phyloP scores from a whole-genome alignment of 257 asterid genomes.

The Jacaranda copaia region DNA sequence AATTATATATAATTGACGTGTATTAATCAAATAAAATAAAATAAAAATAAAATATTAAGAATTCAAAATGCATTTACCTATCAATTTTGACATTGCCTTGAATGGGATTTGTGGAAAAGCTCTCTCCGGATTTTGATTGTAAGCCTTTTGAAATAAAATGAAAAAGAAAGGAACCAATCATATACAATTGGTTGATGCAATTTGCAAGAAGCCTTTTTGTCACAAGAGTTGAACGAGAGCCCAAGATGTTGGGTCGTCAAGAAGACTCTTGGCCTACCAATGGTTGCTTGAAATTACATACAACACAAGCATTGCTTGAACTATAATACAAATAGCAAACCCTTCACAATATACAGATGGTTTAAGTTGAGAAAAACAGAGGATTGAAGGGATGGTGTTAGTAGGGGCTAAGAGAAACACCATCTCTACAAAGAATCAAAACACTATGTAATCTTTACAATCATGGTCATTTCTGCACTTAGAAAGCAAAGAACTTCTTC shows the following conservation, averaged over 20 bases:
- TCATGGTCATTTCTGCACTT: conserved; percentile 17
- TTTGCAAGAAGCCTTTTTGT: neutral
- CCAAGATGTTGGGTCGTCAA: neutral
- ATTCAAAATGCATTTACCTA: no score
- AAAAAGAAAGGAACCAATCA: no score
- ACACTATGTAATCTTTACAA: conserved; percentile 23
- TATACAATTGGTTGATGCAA: no score
- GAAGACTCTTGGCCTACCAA: conserved; percentile 33
- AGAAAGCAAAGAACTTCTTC: conserved; percentile 71
- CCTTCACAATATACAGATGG: conserved; percentile 36
- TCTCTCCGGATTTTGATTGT: no score
- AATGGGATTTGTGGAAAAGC: no score
- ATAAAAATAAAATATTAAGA: no score
- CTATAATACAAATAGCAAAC: conserved; percentile 38
- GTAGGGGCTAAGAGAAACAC: conserved; percentile 22
- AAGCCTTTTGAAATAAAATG: no score
- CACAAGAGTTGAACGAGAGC: conserved; percentile 31
- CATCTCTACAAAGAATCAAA: conserved; percentile 32
- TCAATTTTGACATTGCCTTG: no score
- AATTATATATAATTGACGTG: no score
- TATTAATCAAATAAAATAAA: no score
- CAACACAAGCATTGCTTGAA: conserved; percentile 7
- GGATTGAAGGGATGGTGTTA: conserved; percentile 29
- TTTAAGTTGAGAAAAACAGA: conserved; percentile 26
- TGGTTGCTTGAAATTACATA: conserved; percentile 32